phyloP scores from a whole-genome alignment of 148 eudicot genomes.

The Chenopodium album region DNA sequence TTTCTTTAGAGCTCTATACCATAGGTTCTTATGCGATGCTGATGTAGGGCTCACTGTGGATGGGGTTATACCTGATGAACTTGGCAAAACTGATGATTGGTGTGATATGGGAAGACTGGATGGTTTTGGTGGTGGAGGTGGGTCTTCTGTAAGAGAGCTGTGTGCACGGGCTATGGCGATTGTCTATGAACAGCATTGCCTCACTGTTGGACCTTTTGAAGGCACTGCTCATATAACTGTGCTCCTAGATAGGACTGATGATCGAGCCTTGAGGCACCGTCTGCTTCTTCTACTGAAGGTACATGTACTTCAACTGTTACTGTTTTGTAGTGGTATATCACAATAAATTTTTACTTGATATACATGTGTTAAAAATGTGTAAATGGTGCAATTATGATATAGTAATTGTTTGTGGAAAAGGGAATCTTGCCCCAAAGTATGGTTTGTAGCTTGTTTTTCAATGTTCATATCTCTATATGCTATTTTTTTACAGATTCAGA shows the following conservation, averaged over 20 bases:
- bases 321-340: background rate
- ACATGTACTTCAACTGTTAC: constrained; percentile 5
- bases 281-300: constrained; percentile 93
- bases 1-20: constrained; percentile 94
- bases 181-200: constrained; percentile 88
- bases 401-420: background rate
- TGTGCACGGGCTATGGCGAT: constrained; percentile 99
- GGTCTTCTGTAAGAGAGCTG: constrained; percentile 88
- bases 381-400: background rate
- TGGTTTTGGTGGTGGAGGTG: constrained; percentile 99
- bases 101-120: constrained; percentile 99
- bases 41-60: constrained; percentile 90
- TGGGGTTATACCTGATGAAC: constrained; percentile 97
- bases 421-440: background rate
- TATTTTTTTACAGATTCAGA: background rate
- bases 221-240: constrained; percentile 96
- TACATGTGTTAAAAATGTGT: background rate
- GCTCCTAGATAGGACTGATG: constrained; percentile 92
- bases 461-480: background rate
- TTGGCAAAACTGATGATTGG: constrained; percentile 99
- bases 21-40: constrained; percentile 94
- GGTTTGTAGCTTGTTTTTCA: background rate
- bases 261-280: constrained; percentile 96
- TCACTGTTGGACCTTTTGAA: constrained; percentile 80
- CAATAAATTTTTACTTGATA: constrained; percentile 6